These are phyloP conservation scores for Myrmaecium sp. DNA, from an alignment of 2,329 filamentous ascomycete species.

Conservation along the genomic window DNA sequence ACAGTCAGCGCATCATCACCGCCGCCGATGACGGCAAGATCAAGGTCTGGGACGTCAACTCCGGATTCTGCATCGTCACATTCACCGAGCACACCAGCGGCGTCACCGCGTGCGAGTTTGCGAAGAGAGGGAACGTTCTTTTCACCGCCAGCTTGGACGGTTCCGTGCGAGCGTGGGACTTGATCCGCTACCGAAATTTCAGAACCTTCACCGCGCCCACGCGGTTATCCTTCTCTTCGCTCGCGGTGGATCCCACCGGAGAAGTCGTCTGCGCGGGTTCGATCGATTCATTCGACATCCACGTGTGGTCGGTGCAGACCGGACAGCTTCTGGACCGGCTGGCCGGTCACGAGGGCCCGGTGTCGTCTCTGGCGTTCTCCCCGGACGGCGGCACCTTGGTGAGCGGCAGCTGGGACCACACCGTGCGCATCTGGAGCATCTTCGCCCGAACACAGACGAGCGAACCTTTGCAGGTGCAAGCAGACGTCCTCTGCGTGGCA, in stretches of 20 bases:
- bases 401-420: constrained; percentile 93
- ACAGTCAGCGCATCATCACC: constrained; percentile 84
- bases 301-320: constrained; percentile 97
- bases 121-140: constrained; percentile 85
- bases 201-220: constrained; percentile 91
- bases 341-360: constrained; percentile 82
- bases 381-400: constrained; percentile 70
- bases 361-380: constrained; percentile 75
- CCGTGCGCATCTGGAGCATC: constrained; percentile 89
- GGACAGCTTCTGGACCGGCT: constrained; percentile 85
- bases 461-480: constrained; percentile 80
- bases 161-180: constrained; percentile 87
- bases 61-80: constrained; percentile 93
- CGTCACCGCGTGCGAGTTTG: constrained; percentile 87
- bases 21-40: constrained; percentile 94
- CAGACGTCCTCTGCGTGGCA: constrained; percentile 74
- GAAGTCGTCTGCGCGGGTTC: constrained; percentile 94
- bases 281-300: constrained; percentile 88
- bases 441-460: constrained; percentile 89
- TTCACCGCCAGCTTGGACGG: constrained; percentile 93
- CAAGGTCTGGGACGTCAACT: constrained; percentile 94
- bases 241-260: constrained; percentile 92
- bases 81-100: constrained; percentile 94
- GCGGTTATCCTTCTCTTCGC: constrained; percentile 75
- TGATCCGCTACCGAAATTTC: constrained; percentile 93